Base-by-base conservation (phyloP, 2,329 filamentous ascomycete genomes). In the Arthroderma uncinatum region DNA sequence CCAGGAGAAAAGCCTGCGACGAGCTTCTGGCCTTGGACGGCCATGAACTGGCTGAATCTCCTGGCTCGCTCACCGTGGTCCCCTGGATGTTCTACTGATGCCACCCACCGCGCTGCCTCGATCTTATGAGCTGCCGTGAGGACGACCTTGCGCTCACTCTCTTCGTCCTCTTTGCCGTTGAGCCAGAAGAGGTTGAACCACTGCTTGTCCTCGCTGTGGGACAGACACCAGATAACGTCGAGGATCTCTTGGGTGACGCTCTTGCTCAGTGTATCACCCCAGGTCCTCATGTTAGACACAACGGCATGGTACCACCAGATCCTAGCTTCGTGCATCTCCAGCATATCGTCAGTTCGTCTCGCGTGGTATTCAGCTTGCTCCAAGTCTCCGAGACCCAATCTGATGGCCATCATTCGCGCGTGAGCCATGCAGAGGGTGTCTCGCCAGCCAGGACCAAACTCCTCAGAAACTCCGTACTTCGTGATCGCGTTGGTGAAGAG, bases 361-460 rank as follows among this genome's bases (percentile, higher is more conserved):
- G 21, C 23, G 42, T 56, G 54, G 30, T 21, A 37, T 39, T 23
- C 10, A 21, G 54, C 54, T 10, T 21, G 14, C 16, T 36, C 28
- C 33, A 21, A 9, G 6, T 10, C 10, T 2, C 33, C 44, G 14
- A 21, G 25, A 14, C 25, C 40, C 16, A 56, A 16, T 6, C n/a
- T 12, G 33, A 56, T 50, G 28, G 37, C 33, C 54, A 56, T 50
- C 16, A 56, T 19, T 14, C 44, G 40, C 5, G 44, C 33, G 33
- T 56, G 54, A n/a, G 25, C 28, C 40, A 50, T 34, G 54, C 54
- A 48, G 16, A 56, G n/a, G 6, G 54, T 50, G 54, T 56, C 54
- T 48, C 54, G 12, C 54, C 54, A 56, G 12, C 50, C 0, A 4
- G 5, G 5, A 14, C 19, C 40, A 10, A 23, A 5, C 6, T 10